A percentile compares a stretch with the other conserved stretches of the same genome.
Evolutionary conservation across 2,329 filamentous ascomycete genomes (phyloP).

Genomic region (Ophiocordyceps camponoti-rufipedis): DNA sequence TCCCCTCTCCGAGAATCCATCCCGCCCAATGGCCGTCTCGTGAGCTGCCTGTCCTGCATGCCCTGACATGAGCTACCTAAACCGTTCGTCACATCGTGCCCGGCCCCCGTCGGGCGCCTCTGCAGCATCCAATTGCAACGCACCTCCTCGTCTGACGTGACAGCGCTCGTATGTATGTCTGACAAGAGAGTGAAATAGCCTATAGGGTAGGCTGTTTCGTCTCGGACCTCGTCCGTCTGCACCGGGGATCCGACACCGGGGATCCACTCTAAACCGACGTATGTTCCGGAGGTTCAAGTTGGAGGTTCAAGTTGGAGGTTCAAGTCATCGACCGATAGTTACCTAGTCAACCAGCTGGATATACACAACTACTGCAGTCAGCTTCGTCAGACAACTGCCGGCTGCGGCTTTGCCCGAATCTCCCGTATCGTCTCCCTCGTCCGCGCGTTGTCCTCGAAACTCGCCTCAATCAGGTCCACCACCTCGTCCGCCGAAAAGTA

Average conservation of each 20-base stretch:
- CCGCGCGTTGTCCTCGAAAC: conserved; percentile 44
- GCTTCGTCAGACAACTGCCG: conserved; percentile 7
- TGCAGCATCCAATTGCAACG: background rate
- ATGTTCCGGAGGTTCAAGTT: too few relatives aligned
- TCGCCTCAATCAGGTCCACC: conserved; percentile 41
- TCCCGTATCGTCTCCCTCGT: conserved; percentile 39
- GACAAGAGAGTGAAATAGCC: too few relatives aligned
- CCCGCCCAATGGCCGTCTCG: background rate
- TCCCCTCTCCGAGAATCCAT: background rate
- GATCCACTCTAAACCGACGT: too few relatives aligned
- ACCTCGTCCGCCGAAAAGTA: conserved; percentile 45
- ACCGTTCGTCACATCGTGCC: background rate
- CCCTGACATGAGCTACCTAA: background rate
- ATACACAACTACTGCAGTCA: background rate
- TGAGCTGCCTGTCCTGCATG: background rate
- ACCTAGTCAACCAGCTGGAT: background rate
- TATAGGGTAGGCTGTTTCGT: too few relatives aligned
- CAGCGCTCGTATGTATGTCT: too few relatives aligned
- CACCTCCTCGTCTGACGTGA: background rate
- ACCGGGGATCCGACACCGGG: too few relatives aligned
- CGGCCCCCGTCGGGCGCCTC: background rate
- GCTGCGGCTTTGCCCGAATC: conserved; percentile 33
- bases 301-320: too few relatives aligned
- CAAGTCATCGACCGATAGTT: too few relatives aligned
- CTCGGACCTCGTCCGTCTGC: too few relatives aligned